These are phyloP conservation scores for Colletotrichum sansevieriae DNA, from an alignment of 2,329 filamentous ascomycete genomes.

Conservation along the genomic window DNA sequence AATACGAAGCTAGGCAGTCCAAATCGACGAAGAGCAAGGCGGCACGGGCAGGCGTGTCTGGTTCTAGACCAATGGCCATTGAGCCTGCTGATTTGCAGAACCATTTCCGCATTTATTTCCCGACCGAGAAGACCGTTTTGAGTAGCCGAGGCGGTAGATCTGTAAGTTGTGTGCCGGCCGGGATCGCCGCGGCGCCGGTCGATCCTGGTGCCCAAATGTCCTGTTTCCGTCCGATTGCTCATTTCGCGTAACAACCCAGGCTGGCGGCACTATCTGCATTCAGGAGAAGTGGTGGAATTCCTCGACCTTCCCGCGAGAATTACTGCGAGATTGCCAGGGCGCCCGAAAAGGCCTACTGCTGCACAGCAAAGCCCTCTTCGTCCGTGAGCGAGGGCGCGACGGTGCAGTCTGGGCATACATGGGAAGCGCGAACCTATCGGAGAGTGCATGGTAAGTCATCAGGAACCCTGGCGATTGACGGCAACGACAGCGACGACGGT, in stretches of 20 bases:
- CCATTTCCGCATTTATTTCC: conserved; percentile 83
- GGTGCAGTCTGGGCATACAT: conserved; percentile 81
- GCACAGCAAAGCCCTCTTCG: conserved; percentile 84
- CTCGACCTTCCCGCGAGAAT: conserved; percentile 75
- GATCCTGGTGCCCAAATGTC: conserved; percentile 34
- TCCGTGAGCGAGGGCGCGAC: conserved; percentile 47
- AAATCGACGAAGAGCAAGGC: conserved; percentile 49
- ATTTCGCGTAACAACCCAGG: conserved; percentile 53
- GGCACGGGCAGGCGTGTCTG: conserved; percentile 10
- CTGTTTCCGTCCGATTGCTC: conserved; percentile 4
- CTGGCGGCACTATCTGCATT: conserved; percentile 87
- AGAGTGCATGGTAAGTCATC: conserved; percentile 84
- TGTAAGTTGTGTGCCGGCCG: conserved; percentile 56
- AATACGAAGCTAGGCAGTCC: conserved; percentile 57
- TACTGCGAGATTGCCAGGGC: conserved; percentile 83
- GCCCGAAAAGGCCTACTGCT: conserved; percentile 79
- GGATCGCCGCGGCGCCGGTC: conserved; percentile 33
- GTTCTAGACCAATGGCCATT: conserved; percentile 13
- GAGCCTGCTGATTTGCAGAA: conserved; percentile 52
- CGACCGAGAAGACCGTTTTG: conserved; percentile 77
- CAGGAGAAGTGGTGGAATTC: conserved; percentile 79
- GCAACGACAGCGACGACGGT: background rate
- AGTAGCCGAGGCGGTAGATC: conserved; percentile 72
- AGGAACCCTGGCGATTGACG: conserved; percentile 42
- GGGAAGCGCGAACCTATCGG: conserved; percentile 91